phyloP scores from a whole-genome alignment of 176 grass and related monocot species.

The Oryza nivara region DNA sequence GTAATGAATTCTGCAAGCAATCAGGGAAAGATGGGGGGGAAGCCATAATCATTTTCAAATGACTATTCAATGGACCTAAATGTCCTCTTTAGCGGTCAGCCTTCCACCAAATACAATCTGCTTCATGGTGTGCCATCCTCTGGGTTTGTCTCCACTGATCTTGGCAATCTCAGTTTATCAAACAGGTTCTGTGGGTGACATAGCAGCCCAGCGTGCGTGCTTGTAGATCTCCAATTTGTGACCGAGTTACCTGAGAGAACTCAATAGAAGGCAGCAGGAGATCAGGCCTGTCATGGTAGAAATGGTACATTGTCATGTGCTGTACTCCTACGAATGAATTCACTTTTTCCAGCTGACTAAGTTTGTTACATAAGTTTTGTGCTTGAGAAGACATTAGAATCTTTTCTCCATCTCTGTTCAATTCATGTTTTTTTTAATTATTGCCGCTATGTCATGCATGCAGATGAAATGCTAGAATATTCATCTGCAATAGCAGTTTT shows the following conservation, averaged over 20 bases:
- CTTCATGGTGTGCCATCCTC: slow-evolving; percentile 83
- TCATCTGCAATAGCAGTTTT: not conserved
- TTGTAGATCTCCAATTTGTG: slow-evolving; percentile 83
- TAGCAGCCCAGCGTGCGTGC: slow-evolving; percentile 83
- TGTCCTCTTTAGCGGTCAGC: not conserved
- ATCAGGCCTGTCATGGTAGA: slow-evolving; percentile 92
- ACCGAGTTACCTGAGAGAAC: slow-evolving; percentile 64
- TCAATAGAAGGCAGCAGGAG: slow-evolving; percentile 74
- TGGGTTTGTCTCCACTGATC: slow-evolving; percentile 69
- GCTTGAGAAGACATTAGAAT: no score
- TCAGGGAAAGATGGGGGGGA: slow-evolving; percentile 15
- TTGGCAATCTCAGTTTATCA: slow-evolving; percentile 80
- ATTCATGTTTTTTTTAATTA: not conserved
- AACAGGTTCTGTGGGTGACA: slow-evolving; percentile 87
- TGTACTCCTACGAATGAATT: slow-evolving; percentile 15
- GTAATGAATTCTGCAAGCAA: slow-evolving; percentile 29
- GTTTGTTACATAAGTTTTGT: not conserved
- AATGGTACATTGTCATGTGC: slow-evolving; percentile 68
- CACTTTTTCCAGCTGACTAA: not conserved
- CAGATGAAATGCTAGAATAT: slow-evolving; percentile 1
- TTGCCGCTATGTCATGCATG: not conserved
- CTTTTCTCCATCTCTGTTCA: not conserved
- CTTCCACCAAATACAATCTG: slow-evolving; percentile 82
- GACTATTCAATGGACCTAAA: slow-evolving; percentile 14
- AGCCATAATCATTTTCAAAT: slow-evolving; percentile 3